Percentiles rank a stretch among this genome's conserved stretches.
These are phyloP conservation scores for Hapsidospora chrysogenum DNA, from an alignment of 495 filamentous ascomycete genomes.

Conservation along the genomic window DNA sequence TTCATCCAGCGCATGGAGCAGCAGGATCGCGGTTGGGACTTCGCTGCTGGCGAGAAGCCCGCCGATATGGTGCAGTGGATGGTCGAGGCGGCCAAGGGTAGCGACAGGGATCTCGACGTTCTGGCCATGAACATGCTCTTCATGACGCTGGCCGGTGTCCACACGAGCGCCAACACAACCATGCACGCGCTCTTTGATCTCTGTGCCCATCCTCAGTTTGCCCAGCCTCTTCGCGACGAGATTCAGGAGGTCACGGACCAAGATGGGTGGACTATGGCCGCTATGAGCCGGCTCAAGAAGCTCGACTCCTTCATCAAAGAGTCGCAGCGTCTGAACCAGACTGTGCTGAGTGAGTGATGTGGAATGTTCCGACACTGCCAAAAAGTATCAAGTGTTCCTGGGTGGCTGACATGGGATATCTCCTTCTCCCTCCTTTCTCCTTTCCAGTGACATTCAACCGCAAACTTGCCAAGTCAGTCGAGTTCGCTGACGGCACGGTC, in stretches of 20 bases:
- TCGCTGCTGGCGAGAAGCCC: constrained; percentile 8
- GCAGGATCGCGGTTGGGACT: too few relatives aligned
- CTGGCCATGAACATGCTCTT: background rate
- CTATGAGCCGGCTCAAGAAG: constrained; percentile 20
- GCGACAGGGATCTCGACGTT: background rate
- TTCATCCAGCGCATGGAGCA: too few relatives aligned
- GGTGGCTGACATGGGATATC: too few relatives aligned
- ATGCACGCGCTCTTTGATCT: constrained; percentile 8
- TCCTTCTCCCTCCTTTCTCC: too few relatives aligned
- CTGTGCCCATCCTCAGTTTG: background rate
- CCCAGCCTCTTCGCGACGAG: background rate
- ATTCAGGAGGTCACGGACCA: background rate
- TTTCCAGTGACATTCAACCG: constrained; percentile 25
- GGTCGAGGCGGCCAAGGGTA: constrained; percentile 7
- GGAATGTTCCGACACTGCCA: background rate
- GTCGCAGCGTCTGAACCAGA: constrained; percentile 16
- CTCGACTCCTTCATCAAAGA: constrained; percentile 42
- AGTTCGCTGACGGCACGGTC: constrained; percentile 25
- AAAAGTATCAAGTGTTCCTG: background rate
- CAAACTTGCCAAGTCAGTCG: constrained; percentile 19
- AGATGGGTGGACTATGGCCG: background rate
- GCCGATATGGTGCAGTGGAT: constrained; percentile 20
- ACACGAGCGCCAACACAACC: constrained; percentile 14
- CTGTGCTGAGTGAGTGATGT: constrained; percentile 1
- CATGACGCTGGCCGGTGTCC: constrained; percentile 8